phyloP scores from a whole-genome alignment of 306 rosid species.

The Cucumis hystrix region DNA sequence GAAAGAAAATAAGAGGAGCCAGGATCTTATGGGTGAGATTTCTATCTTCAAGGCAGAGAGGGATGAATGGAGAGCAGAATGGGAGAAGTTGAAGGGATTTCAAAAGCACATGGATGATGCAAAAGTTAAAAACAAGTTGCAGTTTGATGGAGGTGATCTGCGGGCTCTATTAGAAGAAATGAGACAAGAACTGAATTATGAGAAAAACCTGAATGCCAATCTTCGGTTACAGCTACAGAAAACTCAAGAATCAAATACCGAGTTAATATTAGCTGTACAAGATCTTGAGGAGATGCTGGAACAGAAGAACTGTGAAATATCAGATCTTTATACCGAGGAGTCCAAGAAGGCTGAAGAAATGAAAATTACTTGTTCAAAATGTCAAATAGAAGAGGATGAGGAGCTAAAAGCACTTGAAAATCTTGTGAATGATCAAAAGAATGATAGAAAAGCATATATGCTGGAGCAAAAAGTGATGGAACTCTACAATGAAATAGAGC shows the following conservation, averaged over 20 bases:
- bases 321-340: neutral
- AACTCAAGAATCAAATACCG: conserved; percentile 83
- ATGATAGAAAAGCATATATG: conserved; percentile 37
- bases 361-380: conserved; percentile 21
- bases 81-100: conserved; percentile 49
- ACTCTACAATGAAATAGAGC: conserved; percentile 66
- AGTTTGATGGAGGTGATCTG: conserved; percentile 49
- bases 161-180: conserved; percentile 63
- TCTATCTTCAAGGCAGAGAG: conserved; percentile 64
- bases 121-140: conserved; percentile 42
- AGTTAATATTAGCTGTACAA: conserved; percentile 70
- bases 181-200: conserved; percentile 66
- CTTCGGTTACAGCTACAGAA: conserved; percentile 74
- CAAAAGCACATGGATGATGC: conserved; percentile 42
- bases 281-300: conserved; percentile 85
- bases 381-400: conserved; percentile 41
- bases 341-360: conserved; percentile 16
- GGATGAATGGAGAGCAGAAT: conserved; percentile 51
- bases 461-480: conserved; percentile 64
- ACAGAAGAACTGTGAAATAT: conserved; percentile 41
- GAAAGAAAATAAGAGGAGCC: conserved; percentile 78
- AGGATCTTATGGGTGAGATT: conserved; percentile 61
- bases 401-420: conserved; percentile 73
- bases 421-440: conserved; percentile 44
- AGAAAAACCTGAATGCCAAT: conserved; percentile 65